Evolutionary conservation across 2,329 filamentous ascomycete genomes (phyloP), one percentile per base, ranked within the genome.

Genomic region (Penicillium polonicum): DNA sequence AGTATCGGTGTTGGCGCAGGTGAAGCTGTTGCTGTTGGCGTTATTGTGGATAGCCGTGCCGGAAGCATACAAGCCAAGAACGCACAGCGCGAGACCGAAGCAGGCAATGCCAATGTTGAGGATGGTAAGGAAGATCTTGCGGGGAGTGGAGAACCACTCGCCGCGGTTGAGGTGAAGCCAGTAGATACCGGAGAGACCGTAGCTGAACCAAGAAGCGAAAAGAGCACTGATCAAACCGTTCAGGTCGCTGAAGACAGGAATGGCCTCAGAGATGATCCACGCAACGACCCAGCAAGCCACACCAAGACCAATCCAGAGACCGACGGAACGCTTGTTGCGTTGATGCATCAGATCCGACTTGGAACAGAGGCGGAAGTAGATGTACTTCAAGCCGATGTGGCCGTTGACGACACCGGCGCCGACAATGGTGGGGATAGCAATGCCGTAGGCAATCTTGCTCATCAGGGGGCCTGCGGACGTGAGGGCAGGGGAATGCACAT

Each of bases 331-430:
- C 55, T 74, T 74, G 48, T 78, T 84, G 52, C 76, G 75, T 60
- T 79, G 76, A 48, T 76, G 74, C 68, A 83, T 75, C 66, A 82
- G 79, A 60, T 81, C 79, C 6, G 83, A 84, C 63, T 83, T 80
- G 31, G 80, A 76, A 75, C 87, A 88, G 15, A 87, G 69, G 31
- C 87, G 82, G 10, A 84, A 77, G 67, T 88, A 90, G 59, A 89
- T 78, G 65, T 88, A 87, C 70, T 88, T 88, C 45, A 80, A 78
- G 3, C 85, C 85, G 2, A 90, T 85, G 59, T 87, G 84, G 8
- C 83, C 86, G 67, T 88, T 87, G 58, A 91, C 86, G 13, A 89
- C 86, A 52, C 87, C 88, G 0, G 87, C 85, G 43, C 90, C 83
- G 46, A 90, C 77, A 60, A 90, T 90, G 5, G 88, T 90, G 9